phyloP scores from a whole-genome alignment of 2,329 filamentous ascomycete species.

The Diaporthe vexans region DNA sequence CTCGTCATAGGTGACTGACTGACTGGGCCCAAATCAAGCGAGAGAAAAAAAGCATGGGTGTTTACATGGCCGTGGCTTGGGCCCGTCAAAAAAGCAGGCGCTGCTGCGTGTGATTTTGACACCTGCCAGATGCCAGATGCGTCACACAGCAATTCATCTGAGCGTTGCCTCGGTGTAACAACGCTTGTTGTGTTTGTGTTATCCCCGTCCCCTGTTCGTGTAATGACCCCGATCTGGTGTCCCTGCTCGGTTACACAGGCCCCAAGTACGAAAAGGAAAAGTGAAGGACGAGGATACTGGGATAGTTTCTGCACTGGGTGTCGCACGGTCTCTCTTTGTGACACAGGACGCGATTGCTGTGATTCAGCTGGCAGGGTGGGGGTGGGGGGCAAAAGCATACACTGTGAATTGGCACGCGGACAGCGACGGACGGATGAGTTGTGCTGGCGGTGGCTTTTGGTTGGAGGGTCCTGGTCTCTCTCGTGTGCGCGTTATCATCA shows the following conservation, averaged over 20 bases:
- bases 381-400: no score
- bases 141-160: constrained; percentile 10
- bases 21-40: background rate
- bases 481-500: background rate
- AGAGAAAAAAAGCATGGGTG: background rate
- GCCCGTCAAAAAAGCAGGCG: constrained; percentile 1
- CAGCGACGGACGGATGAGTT: background rate
- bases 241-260: constrained; percentile 1
- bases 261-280: background rate
- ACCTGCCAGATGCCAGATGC: constrained; percentile 27
- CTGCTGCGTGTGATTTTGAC: constrained; percentile 25
- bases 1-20: background rate
- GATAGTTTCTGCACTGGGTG: no score
- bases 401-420: no score
- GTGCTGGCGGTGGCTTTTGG: background rate
- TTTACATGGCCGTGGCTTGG: constrained; percentile 1
- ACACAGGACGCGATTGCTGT: background rate
- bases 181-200: background rate
- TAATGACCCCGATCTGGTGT: background rate
- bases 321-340: background rate
- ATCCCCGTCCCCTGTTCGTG: background rate
- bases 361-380: no score
- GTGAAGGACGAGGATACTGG: background rate
- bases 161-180: constrained; percentile 13
- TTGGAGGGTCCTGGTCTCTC: no score